Evolutionary conservation across 257 asterid genomes (phyloP).

Genomic region (Nicotiana paniculata): DNA sequence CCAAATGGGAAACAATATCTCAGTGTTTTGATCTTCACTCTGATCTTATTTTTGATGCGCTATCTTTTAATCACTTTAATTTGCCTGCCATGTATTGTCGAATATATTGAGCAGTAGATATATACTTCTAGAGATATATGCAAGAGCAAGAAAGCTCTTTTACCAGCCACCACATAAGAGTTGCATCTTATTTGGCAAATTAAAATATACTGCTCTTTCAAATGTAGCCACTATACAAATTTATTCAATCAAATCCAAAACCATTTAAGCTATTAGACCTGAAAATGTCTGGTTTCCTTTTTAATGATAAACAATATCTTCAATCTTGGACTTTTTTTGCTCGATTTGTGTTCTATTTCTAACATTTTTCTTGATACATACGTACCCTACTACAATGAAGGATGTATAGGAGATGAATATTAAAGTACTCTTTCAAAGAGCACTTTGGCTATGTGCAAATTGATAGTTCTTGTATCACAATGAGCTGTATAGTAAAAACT

Average conservation of each 20-base stretch:
- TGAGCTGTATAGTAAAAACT: constrained; percentile 55
- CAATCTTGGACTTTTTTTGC: no score
- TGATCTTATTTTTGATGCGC: not conserved
- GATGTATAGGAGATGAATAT: not conserved
- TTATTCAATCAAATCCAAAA: not conserved
- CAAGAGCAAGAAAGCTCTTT: not conserved
- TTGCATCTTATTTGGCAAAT: constrained; percentile 2
- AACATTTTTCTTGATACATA: not conserved
- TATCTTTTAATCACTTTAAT: not conserved
- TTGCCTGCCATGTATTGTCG: constrained; percentile 3
- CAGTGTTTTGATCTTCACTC: not conserved
- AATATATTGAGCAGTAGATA: not conserved
- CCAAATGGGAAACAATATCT: constrained; percentile 1
- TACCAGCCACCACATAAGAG: not conserved
- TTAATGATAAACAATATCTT: not conserved
- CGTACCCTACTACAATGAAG: not conserved
- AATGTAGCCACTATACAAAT: not conserved
- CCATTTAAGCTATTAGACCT: not conserved
- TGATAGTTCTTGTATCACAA: constrained; percentile 42
- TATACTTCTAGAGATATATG: not conserved
- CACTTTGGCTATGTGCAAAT: constrained; percentile 58
- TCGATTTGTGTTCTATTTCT: not conserved
- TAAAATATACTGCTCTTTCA: not conserved
- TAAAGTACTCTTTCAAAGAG: constrained; percentile 55
- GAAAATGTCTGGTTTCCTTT: not conserved